Base-by-base conservation (phyloP, 257 asterid species). In the Paraleonurus japonicus region DNA sequence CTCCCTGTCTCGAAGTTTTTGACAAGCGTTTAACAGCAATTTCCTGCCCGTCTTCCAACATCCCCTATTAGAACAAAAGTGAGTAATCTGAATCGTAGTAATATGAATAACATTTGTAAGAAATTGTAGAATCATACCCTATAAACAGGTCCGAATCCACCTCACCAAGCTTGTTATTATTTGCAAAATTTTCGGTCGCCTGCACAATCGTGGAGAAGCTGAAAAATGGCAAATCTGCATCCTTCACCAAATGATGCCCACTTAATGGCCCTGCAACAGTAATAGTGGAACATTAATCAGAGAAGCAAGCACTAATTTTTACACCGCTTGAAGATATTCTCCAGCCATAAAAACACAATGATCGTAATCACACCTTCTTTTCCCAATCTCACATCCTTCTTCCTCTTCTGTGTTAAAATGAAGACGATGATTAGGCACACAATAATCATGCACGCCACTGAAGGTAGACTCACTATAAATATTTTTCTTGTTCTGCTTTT, bases 11-110 rank as follows among this genome's bases (percentile, higher is more conserved):
- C 0, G 76, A 71, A 16, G 50, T 61, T 47, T 61, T 47, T 1
- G 76, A 61, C 62, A 71, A 47, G 1, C 76, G 68, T 16, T 71
- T 71, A 20, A 71, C 76, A 3, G 76, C 76, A 12, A 71, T 71
- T 61, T 71, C 62, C 7, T 35, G 68, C 35, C 68, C 51, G 13
- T 62, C 68, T 62, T 62, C 68, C 26, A 62, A 17, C 32, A 17
- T 20, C 2, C 68, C 68, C 68, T 62, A 10, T 11, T 33, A 9
- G 39, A 7, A 30, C 26, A 26, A 13, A 50, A 19, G 3, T 23
- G 10, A 1, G 8, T 5, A 23, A 54, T 33, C 11, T 33, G 9
- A 33, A 6, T 5, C 1, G 26, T 28, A 6, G 11, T 2, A 51
- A 53, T 5, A 51, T 16, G n/a, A n/a, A n/a, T n/a, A n/a, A n/a